Conservation (phyloP, 2,329 filamentous ascomycete species). For the Didymella exigua region DNA sequence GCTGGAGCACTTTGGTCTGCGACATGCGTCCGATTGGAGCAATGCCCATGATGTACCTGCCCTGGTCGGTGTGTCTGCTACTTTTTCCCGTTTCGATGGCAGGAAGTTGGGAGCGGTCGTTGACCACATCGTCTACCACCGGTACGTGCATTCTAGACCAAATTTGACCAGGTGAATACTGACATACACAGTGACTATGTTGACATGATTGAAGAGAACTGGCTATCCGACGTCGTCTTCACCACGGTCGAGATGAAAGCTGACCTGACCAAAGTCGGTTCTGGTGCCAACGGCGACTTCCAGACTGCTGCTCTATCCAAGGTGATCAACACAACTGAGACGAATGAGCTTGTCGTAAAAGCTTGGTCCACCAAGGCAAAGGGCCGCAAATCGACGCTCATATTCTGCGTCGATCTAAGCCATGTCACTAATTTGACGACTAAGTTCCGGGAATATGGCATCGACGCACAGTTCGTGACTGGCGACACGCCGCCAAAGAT, state of each 20-base stretch:
- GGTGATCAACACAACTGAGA: conserved; percentile 79
- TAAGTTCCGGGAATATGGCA: conserved; percentile 75
- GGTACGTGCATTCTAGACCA: conserved; percentile 48
- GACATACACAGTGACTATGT: conserved; percentile 62
- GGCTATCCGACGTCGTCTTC: conserved; percentile 90
- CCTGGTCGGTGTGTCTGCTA: conserved; percentile 89
- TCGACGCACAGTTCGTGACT: conserved; percentile 88
- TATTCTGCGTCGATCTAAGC: conserved; percentile 89
- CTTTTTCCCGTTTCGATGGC: conserved; percentile 80
- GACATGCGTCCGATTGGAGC: conserved; percentile 51
- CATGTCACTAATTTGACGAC: conserved; percentile 78
- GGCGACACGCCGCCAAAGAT: conserved; percentile 74
- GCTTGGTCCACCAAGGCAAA: conserved; percentile 81
- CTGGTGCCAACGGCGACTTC: conserved; percentile 75
- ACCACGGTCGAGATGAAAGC: conserved; percentile 87
- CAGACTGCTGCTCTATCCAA: conserved; percentile 75
- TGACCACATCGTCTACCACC: conserved; percentile 96
- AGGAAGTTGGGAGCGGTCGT: conserved; percentile 81
- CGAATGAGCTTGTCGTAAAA: conserved; percentile 83
- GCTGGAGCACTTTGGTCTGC: conserved; percentile 78
- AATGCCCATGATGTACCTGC: conserved; percentile 47
- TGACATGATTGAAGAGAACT: conserved; percentile 85
- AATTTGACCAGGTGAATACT: not conserved
- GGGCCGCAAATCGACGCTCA: conserved; percentile 80
- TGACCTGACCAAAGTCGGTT: conserved; percentile 74